Conservation (phyloP, 345 rosid genomes). For the Microthlaspi erraticum region DNA sequence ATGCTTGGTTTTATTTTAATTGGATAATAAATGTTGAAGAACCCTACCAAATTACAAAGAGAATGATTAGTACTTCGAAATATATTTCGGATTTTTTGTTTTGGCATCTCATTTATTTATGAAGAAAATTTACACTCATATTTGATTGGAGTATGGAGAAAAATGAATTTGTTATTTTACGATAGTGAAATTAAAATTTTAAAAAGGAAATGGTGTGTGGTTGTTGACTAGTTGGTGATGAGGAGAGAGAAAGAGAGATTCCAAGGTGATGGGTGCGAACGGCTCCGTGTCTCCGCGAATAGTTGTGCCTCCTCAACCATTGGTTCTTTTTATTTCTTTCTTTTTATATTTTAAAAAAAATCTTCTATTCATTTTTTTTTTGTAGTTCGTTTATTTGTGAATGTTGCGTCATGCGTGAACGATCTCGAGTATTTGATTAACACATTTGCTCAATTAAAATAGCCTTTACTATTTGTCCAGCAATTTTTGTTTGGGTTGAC, state of each 20-base stretch:
- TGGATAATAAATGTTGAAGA: constrained; percentile 25
- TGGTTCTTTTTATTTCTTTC: constrained; percentile 34
- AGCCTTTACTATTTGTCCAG: background rate
- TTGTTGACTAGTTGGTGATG: constrained; percentile 47
- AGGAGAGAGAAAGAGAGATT: constrained; percentile 41
- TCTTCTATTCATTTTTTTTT: background rate
- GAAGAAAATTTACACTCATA: background rate
- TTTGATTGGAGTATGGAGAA: background rate
- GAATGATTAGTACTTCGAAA: constrained; percentile 2
- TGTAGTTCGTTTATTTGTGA: background rate
- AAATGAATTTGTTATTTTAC: background rate
- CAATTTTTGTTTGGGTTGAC: background rate
- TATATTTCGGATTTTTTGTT: background rate
- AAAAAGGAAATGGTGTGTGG: constrained; percentile 28
- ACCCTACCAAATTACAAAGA: constrained; percentile 8
- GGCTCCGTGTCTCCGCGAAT: constrained; percentile 74
- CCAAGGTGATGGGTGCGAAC: constrained; percentile 59
- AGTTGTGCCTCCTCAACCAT: constrained; percentile 49
- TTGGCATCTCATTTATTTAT: background rate
- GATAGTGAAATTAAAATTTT: background rate
- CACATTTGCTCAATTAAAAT: background rate
- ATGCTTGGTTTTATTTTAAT: constrained; percentile 22
- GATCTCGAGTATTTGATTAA: constrained; percentile 28
- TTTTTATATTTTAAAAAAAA: background rate
- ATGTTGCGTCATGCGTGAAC: constrained; percentile 43